Evolutionary conservation across 768 basidiomycete genomes (phyloP), one percentile per base, ranked within the genome.

Genomic region (Rhodocollybia butyracea): DNA sequence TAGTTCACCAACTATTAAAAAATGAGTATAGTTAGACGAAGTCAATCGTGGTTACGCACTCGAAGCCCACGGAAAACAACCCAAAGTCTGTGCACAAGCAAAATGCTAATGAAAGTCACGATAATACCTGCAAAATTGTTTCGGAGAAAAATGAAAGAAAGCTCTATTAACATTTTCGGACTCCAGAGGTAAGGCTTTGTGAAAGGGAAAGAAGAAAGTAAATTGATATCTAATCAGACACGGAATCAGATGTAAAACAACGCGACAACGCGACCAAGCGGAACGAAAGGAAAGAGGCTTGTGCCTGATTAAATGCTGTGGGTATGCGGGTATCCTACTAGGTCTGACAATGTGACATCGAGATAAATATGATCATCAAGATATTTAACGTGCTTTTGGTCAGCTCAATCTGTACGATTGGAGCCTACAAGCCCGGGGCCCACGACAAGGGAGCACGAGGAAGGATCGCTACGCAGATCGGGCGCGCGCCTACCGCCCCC

Each of bases 1-100:
- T 69, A 58, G 58, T 63, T 70, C 3, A 76, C 68, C 36, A 60
- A 61, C 79, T 78, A 26, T 31, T 5, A 22, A 38, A 5, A 11
- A 7, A 3, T 12, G 5, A 34, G 24, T 3, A 36, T 12, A n/a
- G 32, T 11, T 3, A 1, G 12, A 12, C 10, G 48, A 27, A 22
- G 19, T 34, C n/a, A 36, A 17, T 36, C 31, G 22, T 11, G 30
- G 22, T 15, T 13, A 38, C 48, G n/a, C 48, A 50, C 48, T 21
- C 24, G 32, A 26, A 50, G 31, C 13, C 32, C 32, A 6, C 32
- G 24, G n/a, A 38, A 12, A 50, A 34, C 21, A 6, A 24, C 11
- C 48, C 32, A 38, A 8, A 50, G 13, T 34, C 48, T 34, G 22
- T 8, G 15, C n/a, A 38, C 34, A 15, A 38, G 13, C 3, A 50